These are phyloP conservation scores for Aspergillus heteromorphus DNA, from an alignment of 495 filamentous ascomycete species.

Conservation along the genomic window DNA sequence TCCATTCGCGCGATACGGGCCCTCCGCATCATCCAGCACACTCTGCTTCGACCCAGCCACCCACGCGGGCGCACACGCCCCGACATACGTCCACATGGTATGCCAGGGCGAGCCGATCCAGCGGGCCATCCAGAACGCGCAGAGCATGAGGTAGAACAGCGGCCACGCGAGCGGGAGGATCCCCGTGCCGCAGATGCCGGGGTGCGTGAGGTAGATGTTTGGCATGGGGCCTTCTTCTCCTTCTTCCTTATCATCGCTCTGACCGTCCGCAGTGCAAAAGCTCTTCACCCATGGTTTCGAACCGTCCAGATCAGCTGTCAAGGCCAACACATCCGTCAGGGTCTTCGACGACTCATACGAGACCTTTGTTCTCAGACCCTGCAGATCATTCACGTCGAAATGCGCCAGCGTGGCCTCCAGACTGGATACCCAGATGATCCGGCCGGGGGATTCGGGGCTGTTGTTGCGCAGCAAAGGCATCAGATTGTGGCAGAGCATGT, in stretches of 20 bases:
- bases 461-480: conserved; percentile 56
- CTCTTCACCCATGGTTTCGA: conserved; percentile 49
- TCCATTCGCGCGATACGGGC: conserved; percentile 30
- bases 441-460: conserved; percentile 31
- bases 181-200: conserved; percentile 76
- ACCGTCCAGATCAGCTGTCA: conserved; percentile 66
- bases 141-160: conserved; percentile 58
- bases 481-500: conserved; percentile 78
- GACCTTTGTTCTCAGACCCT: conserved; percentile 54
- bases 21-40: conserved; percentile 58
- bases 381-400: conserved; percentile 66
- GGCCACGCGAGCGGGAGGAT: conserved; percentile 67
- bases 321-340: conserved; percentile 72
- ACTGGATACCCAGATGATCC: conserved; percentile 76
- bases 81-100: conserved; percentile 66
- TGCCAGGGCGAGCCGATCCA: conserved; percentile 88
- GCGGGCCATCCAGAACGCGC: conserved; percentile 65
- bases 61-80: conserved; percentile 71
- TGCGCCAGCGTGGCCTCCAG: conserved; percentile 58
- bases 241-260: conserved; percentile 6
- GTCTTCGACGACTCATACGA: conserved; percentile 86
- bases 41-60: conserved; percentile 65
- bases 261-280: conserved; percentile 40
- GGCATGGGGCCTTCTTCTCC: conserved; percentile 28
- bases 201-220: conserved; percentile 72